These are phyloP conservation scores for Monosporozyma unispora DNA, from an alignment of 805 yeast genomes.

Conservation along the genomic window DNA sequence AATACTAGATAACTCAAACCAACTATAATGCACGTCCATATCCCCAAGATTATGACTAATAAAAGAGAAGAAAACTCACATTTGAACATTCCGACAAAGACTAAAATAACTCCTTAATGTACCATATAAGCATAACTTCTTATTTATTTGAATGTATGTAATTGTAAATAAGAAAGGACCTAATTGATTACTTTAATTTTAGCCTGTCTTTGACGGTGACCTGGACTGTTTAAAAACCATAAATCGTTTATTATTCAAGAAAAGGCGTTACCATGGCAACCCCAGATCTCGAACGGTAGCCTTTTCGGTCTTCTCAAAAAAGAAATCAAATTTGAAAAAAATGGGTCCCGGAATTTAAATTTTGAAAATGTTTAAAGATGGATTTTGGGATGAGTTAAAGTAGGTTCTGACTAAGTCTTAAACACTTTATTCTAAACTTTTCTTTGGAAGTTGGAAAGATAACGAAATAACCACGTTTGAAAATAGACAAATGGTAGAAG, in stretches of 20 bases:
- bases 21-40: no score
- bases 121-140: neutral
- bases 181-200: no score
- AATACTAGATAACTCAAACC: no score
- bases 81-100: neutral
- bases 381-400: neutral
- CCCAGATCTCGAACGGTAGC: neutral
- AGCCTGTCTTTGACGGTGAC: no score
- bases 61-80: no score
- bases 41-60: no score
- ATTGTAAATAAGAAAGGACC: neutral
- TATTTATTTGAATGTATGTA: neutral
- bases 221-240: no score
- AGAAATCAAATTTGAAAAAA: neutral
- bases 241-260: no score
- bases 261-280: neutral
- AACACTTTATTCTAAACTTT: neutral
- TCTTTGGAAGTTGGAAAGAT: no score
- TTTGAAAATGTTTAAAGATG: neutral
- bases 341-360: neutral
- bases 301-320: neutral
- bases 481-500: constrained; percentile 10
- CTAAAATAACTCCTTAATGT: neutral
- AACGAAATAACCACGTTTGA: neutral
- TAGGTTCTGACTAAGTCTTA: neutral